Base-by-base conservation (phyloP, 148 eudicot species). In the Chenopodium berlandieri region DNA sequence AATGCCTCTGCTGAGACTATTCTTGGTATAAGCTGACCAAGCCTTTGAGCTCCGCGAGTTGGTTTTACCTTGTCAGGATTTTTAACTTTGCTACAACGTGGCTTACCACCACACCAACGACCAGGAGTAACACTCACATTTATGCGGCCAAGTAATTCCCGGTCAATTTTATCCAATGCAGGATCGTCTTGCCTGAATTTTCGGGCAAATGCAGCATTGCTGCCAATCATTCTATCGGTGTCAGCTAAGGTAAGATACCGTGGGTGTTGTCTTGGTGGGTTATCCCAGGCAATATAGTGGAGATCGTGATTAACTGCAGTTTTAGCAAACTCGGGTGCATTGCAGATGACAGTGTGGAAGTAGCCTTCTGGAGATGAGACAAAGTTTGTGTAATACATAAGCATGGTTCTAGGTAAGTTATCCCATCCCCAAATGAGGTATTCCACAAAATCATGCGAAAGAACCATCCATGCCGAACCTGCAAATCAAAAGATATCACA, bases 381-480 rank as follows among this genome's bases (percentile, higher is more conserved):
- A 71, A 97, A 94, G 81, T 97, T 97, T 46, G 99, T 47, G 86
- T 97, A 91, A 88, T 97, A 97, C 99, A 97, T 94, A 25, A 97
- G 95, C 20, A 94, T 71, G 56, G 91, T 88, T 85, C 99, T 87
- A 0, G 99, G 99, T 77, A 97, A 91, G 80, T 97, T 97, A 62
- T 97, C 99, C 97, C 97, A 97, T 30, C 99, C 99, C 95, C 92
- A 89, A 70, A 94, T 86, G 2, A 86, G 76, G 84, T 97, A 92
- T 76, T 97, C 99, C 19, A 97, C 93, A 40, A 97, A 97, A 13
- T 93, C 80, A 19, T 94, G 98, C 2, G 99, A 91, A 30, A 97
- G 90, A 79, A 91, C 83, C 93, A 88, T 92, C 99, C 99, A 97
- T 27, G 99, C 99, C 4, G 99, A 97, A 71, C 99, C 99, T 97